Base-by-base conservation (phyloP, 2,329 filamentous ascomycete genomes). In the Clonostachys solani region DNA sequence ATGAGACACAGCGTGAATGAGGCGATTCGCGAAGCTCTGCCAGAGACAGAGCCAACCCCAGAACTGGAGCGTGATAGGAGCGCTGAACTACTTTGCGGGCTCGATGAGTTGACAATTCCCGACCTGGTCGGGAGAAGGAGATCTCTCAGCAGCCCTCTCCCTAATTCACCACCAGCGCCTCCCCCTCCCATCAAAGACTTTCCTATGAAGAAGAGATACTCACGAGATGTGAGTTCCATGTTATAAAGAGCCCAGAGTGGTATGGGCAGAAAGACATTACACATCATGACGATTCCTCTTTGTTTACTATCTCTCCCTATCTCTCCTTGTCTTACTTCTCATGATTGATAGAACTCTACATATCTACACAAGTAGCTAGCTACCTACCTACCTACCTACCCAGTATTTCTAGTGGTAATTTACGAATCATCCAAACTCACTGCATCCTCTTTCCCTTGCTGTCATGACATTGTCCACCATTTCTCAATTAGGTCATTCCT, bases 51-150 rank as follows among this genome's bases (percentile, higher is more conserved):
- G 15, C 51, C 56, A 47, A 44, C 41, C 43, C 51, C 23, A 10
- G 23, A 70, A 42, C 56, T 76, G 17, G 69, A 78, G 51, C 72
- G 74, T 13, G 67, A 75, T 41, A 69, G 61, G 42, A 82, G 78
- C 61, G 72, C 77, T 43, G 77, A 81, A 51, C 61, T 72, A 43
- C 66, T 81, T 40, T 71, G 63, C 34, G 68, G 69, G 23, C 52
- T 58, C 16, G 54, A 61, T 29, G 63, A 57, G 49, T 52, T 47
- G 33, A 58, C 49, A 60, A 58, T 46, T 58, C 59, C 23, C 60
- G 63, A 18, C 54, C 59, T 40, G 10, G 37, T n/a, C 10, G 37
- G n/a, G 42, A 23, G 23, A 17, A 23, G 12, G 9, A 29, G 23
- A 29, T 29, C 23, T 29, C 23, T 29, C 12, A 43, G 42, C 12